These are phyloP conservation scores for Yamadazyma mexicana DNA, from an alignment of 1,139 yeast genomes.

Conservation along the genomic window DNA sequence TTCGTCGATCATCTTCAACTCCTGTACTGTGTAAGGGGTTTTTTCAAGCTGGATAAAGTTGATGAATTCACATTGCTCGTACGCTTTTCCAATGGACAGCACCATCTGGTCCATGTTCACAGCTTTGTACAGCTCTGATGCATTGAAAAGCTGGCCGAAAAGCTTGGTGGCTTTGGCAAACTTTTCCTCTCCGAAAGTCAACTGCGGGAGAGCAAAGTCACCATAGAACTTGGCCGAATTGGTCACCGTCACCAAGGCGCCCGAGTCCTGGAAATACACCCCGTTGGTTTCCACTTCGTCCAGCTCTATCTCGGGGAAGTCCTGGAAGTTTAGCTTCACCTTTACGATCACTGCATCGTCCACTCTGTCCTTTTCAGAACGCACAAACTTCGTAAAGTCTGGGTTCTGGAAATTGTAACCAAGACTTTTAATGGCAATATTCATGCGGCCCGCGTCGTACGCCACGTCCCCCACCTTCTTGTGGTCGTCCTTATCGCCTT, in stretches of 20 bases:
- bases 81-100: constrained; percentile 32
- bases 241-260: constrained; percentile 64
- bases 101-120: constrained; percentile 42
- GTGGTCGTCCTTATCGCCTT: constrained; percentile 3
- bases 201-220: constrained; percentile 56
- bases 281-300: constrained; percentile 58
- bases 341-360: constrained; percentile 34
- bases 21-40: constrained; percentile 50
- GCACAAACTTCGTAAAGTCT: constrained; percentile 18
- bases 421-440: constrained; percentile 22
- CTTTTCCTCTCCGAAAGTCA: constrained; percentile 42
- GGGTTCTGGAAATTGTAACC: constrained; percentile 27
- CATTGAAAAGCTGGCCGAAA: constrained; percentile 41
- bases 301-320: constrained; percentile 41
- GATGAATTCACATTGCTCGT: constrained; percentile 69
- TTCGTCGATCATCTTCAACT: constrained; percentile 63
- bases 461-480: constrained; percentile 5
- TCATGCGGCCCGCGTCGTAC: constrained; percentile 25
- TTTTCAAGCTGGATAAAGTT: constrained; percentile 67
- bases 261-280: constrained; percentile 68
- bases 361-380: constrained; percentile 17
- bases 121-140: constrained; percentile 36
- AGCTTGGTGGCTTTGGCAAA: constrained; percentile 41
- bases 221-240: constrained; percentile 76
- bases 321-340: constrained; percentile 29